A percentile compares a stretch with the other conserved stretches of the same genome.
Conservation (phyloP, 2,329 filamentous ascomycete species). For the Aspergillus vadensis region DNA sequence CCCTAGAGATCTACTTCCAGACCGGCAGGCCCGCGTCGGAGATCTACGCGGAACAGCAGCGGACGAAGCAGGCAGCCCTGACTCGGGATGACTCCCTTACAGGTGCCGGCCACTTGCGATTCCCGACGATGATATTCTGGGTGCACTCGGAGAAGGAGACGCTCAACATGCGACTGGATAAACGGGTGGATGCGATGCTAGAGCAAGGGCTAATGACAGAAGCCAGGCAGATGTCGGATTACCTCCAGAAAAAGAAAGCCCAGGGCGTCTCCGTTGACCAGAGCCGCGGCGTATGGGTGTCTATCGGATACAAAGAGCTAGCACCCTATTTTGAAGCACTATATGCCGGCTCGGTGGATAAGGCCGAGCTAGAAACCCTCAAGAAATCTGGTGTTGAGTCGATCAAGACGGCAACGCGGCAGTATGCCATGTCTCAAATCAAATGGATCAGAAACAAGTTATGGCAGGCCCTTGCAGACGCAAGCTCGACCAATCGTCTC, state of each 20-base stretch:
- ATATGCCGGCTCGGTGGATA: slow-evolving; percentile 26
- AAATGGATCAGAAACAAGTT: slow-evolving; percentile 87
- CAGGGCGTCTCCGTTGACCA: slow-evolving; percentile 64
- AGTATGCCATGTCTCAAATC: slow-evolving; percentile 82
- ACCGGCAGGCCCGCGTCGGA: slow-evolving; percentile 82
- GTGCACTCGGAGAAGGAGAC: slow-evolving; percentile 72
- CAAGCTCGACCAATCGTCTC: slow-evolving; percentile 58
- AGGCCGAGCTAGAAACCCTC: slow-evolving; percentile 55
- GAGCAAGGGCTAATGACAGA: slow-evolving; percentile 64
- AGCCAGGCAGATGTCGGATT: slow-evolving; percentile 56
- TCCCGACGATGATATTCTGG: slow-evolving; percentile 77
- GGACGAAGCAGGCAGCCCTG: slow-evolving; percentile 27
- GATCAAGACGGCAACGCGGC: slow-evolving; percentile 79
- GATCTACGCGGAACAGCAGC: slow-evolving; percentile 77
- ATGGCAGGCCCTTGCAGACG: slow-evolving; percentile 65
- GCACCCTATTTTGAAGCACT: slow-evolving; percentile 65
- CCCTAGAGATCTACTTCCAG: slow-evolving; percentile 83
- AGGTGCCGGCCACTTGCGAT: slow-evolving; percentile 46
- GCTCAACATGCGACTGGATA: slow-evolving; percentile 71
- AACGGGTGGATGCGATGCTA: slow-evolving; percentile 83
- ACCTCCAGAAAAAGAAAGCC: slow-evolving; percentile 48
- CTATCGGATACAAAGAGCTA: slow-evolving; percentile 94
- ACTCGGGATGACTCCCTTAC: slow-evolving; percentile 22
- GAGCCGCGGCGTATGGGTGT: slow-evolving; percentile 88
- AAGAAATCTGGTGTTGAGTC: slow-evolving; percentile 66